A percentile compares a stretch with the other conserved stretches of the same genome.
These are phyloP conservation scores for Camelina laxa DNA, from an alignment of 345 rosid species.

Conservation along the genomic window DNA sequence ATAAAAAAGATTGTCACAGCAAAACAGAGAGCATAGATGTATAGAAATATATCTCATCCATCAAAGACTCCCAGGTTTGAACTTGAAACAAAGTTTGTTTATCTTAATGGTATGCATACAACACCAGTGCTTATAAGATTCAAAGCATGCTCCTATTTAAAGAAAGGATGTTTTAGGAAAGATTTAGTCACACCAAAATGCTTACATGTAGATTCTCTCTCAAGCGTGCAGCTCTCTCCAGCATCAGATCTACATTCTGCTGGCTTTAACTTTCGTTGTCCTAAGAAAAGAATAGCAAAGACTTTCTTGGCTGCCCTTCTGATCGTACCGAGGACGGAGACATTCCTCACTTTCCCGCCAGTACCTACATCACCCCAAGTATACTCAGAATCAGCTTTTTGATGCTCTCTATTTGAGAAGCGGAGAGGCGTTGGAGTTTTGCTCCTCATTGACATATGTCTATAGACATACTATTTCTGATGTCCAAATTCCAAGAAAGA, in stretches of 20 bases:
- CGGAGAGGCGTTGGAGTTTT: conserved; percentile 40
- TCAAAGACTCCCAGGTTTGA: background rate
- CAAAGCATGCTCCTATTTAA: conserved; percentile 28
- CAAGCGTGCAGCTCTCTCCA: conserved; percentile 36
- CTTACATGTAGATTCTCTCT: conserved; percentile 63
- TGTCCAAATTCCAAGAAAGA: conserved; percentile 18
- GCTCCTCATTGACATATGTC: conserved; percentile 54
- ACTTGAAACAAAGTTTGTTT: background rate
- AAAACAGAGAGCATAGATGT: background rate
- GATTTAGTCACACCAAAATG: conserved; percentile 23
- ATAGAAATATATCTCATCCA: conserved; percentile 4
- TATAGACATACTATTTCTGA: conserved; percentile 37
- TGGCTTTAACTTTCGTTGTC: conserved; percentile 39
- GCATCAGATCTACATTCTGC: conserved; percentile 45
- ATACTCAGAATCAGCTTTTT: conserved; percentile 22
- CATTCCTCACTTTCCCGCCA: conserved; percentile 15
- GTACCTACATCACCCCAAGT: conserved; percentile 32
- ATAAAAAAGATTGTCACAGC: background rate
- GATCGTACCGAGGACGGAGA: conserved; percentile 36
- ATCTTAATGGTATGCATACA: conserved; percentile 15
- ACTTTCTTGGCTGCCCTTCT: conserved; percentile 55
- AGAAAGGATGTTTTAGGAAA: conserved; percentile 17
- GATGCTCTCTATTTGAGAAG: conserved; percentile 35
- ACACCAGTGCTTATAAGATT: conserved; percentile 8
- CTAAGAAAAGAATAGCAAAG: conserved; percentile 44